These are phyloP conservation scores for Panicum virgatum DNA, from an alignment of 202 grass and related monocot species.

Conservation along the genomic window DNA sequence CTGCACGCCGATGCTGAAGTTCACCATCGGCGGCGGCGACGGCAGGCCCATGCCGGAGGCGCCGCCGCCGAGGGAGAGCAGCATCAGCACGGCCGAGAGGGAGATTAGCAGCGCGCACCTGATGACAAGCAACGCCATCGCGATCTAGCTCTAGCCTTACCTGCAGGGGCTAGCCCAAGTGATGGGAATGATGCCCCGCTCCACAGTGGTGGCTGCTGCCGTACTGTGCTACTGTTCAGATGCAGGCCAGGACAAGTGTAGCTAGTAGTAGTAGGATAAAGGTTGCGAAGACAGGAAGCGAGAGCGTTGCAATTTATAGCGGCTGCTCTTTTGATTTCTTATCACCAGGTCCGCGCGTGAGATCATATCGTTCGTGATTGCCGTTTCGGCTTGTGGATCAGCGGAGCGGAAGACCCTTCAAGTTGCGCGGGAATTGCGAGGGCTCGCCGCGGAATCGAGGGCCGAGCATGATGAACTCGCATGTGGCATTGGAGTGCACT, in stretches of 20 bases:
- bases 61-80: conserved; percentile 37
- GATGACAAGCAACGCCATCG: conserved; percentile 36
- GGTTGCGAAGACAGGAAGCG: conserved; percentile 39
- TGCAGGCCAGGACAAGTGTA: background rate
- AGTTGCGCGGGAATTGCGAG: conserved; percentile 45
- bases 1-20: conserved; percentile 65
- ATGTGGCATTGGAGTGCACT: conserved; percentile 33
- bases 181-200: too few species aligned
- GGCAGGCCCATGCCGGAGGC: conserved; percentile 43
- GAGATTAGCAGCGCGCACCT: conserved; percentile 35
- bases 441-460: conserved; percentile 29
- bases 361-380: background rate
- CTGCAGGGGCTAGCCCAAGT: background rate
- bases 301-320: conserved; percentile 45
- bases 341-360: too few species aligned
- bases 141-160: background rate
- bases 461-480: conserved; percentile 11
- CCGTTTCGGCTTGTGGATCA: conserved; percentile 4
- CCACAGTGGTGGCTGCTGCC: background rate
- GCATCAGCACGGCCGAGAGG: background rate
- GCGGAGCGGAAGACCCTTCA: conserved; percentile 4
- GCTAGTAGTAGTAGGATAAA: background rate
- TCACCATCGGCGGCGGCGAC: conserved; percentile 43
- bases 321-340: background rate
- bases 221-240: background rate